Base-by-base conservation (phyloP, 148 eudicot species). In the Camellia japonica region DNA sequence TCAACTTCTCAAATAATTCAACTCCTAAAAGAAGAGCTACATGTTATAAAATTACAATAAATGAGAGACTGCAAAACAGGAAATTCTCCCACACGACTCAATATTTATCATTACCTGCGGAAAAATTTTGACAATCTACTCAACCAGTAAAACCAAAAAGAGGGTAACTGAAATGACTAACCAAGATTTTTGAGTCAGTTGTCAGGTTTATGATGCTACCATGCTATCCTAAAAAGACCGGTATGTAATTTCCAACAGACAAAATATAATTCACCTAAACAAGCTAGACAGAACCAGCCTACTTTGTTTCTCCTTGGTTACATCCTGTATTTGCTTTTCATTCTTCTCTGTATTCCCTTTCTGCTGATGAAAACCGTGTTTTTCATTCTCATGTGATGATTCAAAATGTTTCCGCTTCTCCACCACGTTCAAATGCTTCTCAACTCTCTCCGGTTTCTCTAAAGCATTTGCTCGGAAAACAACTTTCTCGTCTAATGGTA, bases 241-340 rank as follows among this genome's bases (percentile, higher is more conserved):
- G 52, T 63, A 23, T n/a, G 10, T 66, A 74, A 65, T 65, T 64
- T 81, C 75, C 75, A 58, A 58, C 68, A 68, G 15, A 67, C 11
- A 6, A 64, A 75, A 30, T 54, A 1, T 15, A 30, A 42, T 51
- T 49, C 71, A 54, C 49, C 80, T 82, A 54, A 82, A 82, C 41
- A 82, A 23, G 47, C 80, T 54, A 52, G 80, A 82, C 42, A 82
- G 76, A 52, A 73, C 20, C 8, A 9, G 55, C 7, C 20, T 46
- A 54, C 68, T 38, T 10, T 15, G 7, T 81, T 67, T 67, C 58
- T 67, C 56, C 82, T 20, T 23, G 20, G 64, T 61, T 51, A 44
- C 42, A 9, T 56, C 79, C 56, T 43, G 65, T 63, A 66, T 46
- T 9, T 41, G 60, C 51, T 75, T 59, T 42, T 38, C 51, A 47